Evolutionary conservation across 2,329 filamentous ascomycete species (phyloP).

Genomic region (Clarireedia sp.): DNA sequence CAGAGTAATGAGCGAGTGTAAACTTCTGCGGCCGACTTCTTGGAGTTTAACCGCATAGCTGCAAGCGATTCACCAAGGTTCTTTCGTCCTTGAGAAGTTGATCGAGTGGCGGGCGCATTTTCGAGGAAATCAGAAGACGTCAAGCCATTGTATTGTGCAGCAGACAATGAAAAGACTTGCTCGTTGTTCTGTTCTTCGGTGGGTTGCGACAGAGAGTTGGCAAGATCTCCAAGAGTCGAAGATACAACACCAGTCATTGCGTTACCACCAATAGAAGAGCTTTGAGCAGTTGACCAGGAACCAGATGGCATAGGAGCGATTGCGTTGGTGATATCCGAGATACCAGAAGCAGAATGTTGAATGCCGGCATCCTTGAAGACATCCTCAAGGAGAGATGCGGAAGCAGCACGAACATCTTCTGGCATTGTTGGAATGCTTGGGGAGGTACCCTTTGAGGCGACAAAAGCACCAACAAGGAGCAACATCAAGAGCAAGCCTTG

Average conservation of each 20-base stretch:
- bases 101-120: constrained; percentile 38
- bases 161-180: constrained; percentile 78
- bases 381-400: constrained; percentile 68
- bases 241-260: constrained; percentile 45
- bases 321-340: constrained; percentile 15
- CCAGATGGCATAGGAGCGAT: constrained; percentile 47
- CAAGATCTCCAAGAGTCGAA: constrained; percentile 57
- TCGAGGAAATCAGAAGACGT: constrained; percentile 67
- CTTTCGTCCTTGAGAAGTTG: constrained; percentile 56
- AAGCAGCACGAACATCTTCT: constrained; percentile 71
- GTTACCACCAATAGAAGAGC: constrained; percentile 35
- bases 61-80: constrained; percentile 76
- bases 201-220: constrained; percentile 62
- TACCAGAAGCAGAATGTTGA: constrained; percentile 27
- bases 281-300: constrained; percentile 35
- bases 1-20: constrained; percentile 89
- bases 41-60: constrained; percentile 64
- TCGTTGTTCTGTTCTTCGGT: constrained; percentile 81
- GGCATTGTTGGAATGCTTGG: constrained; percentile 69
- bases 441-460: constrained; percentile 76
- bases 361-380: constrained; percentile 76
- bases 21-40: constrained; percentile 73
- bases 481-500: constrained; percentile 90
- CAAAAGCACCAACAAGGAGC: constrained; percentile 91
- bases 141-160: constrained; percentile 82